Evolutionary conservation across 202 grass and related monocot genomes (phyloP).

Genomic region (Sporobolus alterniflorus): DNA sequence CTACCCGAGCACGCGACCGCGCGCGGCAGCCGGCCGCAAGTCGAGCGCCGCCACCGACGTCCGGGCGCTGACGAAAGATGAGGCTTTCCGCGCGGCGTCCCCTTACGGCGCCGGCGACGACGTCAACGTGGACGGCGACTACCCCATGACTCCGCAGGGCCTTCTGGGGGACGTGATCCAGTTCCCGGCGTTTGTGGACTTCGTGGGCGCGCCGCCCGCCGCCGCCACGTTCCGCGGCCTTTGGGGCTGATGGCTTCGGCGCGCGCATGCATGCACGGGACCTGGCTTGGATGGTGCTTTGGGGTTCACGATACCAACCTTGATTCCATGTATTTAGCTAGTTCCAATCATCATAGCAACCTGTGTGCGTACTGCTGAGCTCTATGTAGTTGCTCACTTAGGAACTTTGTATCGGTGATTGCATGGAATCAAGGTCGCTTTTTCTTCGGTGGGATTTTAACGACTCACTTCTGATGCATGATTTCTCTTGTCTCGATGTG

Average conservation of each 20-base stretch:
- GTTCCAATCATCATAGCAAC: background rate
- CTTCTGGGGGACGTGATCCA: slow-evolving; percentile 79
- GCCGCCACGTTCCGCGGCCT: background rate
- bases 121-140: background rate
- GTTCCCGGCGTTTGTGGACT: slow-evolving; percentile 61
- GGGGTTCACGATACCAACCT: slow-evolving; percentile 9
- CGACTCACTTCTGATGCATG: background rate
- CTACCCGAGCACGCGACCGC: slow-evolving; percentile 43
- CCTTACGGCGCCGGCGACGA: background rate
- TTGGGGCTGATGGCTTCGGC: slow-evolving; percentile 11
- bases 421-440: slow-evolving; percentile 28
- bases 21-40: too few relatives aligned
- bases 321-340: background rate
- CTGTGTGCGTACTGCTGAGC: background rate
- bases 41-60: background rate
- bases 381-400: background rate
- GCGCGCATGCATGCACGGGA: slow-evolving; percentile 6
- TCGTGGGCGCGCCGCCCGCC: slow-evolving; percentile 38
- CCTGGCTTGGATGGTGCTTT: slow-evolving; percentile 1
- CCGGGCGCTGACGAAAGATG: background rate
- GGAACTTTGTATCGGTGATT: background rate
- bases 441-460: background rate
- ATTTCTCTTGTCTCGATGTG: background rate
- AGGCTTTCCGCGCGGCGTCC: background rate
- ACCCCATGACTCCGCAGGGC: slow-evolving; percentile 62